Evolutionary conservation across 2,329 filamentous ascomycete species (phyloP).

Genomic region (Pseudogymnoascus sp.): DNA sequence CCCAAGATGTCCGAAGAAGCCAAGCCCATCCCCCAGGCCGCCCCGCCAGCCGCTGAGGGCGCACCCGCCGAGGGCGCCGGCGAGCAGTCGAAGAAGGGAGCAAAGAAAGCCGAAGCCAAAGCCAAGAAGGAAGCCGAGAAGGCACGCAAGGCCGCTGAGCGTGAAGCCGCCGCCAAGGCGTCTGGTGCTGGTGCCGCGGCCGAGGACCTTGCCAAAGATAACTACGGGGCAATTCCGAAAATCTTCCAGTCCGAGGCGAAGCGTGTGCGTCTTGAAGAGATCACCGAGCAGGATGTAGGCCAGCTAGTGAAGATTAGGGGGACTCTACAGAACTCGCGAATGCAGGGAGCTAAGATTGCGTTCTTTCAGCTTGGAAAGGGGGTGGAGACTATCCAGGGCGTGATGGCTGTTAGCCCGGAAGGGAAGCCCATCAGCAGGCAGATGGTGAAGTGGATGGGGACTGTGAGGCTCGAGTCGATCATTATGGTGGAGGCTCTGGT

Average conservation of each 20-base stretch:
- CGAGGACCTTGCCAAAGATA: conserved; percentile 39
- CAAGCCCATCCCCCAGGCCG: not conserved
- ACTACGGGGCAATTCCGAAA: conserved; percentile 49
- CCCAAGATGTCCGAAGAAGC: conserved; percentile 1
- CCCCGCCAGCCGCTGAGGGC: conserved; percentile 9
- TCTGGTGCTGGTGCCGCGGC: conserved; percentile 57
- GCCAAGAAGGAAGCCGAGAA: not conserved
- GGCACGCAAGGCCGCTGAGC: conserved; percentile 56
- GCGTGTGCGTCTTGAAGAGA: conserved; percentile 51
- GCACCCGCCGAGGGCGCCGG: conserved; percentile 12
- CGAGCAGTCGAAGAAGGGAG: conserved; percentile 39
- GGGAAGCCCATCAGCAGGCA: conserved; percentile 61
- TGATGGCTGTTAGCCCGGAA: conserved; percentile 60
- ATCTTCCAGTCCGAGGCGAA: conserved; percentile 48
- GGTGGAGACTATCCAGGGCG: conserved; percentile 73
- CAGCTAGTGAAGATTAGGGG: conserved; percentile 69
- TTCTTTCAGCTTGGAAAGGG: conserved; percentile 78
- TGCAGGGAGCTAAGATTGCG: conserved; percentile 83
- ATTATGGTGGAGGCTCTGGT: conserved; percentile 75
- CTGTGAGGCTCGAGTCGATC: conserved; percentile 71
- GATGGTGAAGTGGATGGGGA: conserved; percentile 89
- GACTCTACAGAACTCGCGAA: conserved; percentile 79
- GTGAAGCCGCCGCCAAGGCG: conserved; percentile 63
- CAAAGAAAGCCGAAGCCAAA: conserved; percentile 33
- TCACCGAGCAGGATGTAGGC: conserved; percentile 59